Evolutionary conservation across 2,329 filamentous ascomycete genomes (phyloP).

Genomic region (Hypomyces rosellus): DNA sequence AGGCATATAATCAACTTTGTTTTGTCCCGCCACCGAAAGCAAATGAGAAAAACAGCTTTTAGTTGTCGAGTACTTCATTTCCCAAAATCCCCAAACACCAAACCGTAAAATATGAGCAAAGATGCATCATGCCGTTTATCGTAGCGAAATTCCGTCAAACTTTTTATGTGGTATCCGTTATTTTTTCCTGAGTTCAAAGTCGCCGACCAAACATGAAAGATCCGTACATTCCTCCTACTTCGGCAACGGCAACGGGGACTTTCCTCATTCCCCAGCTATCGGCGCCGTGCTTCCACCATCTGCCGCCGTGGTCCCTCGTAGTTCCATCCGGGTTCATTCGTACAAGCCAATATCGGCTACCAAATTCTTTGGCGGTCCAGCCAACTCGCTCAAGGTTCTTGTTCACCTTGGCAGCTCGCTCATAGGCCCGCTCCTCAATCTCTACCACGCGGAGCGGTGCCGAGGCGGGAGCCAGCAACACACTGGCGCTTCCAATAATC

Average conservation of each 20-base stretch:
- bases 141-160: background rate
- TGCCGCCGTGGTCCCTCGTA: conserved; percentile 40
- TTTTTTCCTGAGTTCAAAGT: conserved; percentile 32
- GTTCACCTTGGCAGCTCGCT: conserved; percentile 56
- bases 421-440: conserved; percentile 61
- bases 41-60: conserved; percentile 5
- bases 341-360: conserved; percentile 62
- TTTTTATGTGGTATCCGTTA: background rate
- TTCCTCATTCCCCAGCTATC: conserved; percentile 84
- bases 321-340: conserved; percentile 36
- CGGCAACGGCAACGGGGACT: conserved; percentile 82
- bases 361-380: conserved; percentile 67
- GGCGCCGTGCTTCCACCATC: conserved; percentile 79
- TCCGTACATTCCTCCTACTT: conserved; percentile 92
- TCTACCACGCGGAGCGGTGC: conserved; percentile 72
- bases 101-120: conserved; percentile 1
- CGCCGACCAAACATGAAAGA: conserved; percentile 58
- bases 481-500: conserved; percentile 55
- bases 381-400: conserved; percentile 55
- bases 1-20: conserved; percentile 1
- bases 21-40: background rate
- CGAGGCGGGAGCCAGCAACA: conserved; percentile 52
- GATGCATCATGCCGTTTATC: conserved; percentile 1
- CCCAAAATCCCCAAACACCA: conserved; percentile 13
- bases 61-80: conserved; percentile 8